phyloP scores from a whole-genome alignment of 148 eudicot genomes.

The Camellia japonica region DNA sequence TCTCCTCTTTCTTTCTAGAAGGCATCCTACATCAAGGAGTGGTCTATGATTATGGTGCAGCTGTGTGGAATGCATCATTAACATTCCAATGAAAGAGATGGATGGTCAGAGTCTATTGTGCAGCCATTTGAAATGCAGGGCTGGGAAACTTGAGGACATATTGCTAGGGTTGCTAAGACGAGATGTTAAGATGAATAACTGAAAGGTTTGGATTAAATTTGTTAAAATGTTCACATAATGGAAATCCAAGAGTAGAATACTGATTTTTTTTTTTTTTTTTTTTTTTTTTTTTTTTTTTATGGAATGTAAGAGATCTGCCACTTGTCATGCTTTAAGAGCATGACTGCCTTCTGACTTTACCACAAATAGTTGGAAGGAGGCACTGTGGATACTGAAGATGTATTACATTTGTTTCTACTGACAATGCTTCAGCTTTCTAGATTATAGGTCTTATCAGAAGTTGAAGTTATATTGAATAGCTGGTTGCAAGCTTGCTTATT shows the following conservation, averaged over 20 bases:
- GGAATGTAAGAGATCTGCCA: not conserved
- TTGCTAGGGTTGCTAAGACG: no score
- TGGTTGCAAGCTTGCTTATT: not conserved
- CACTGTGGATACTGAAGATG: no score
- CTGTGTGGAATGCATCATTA: not conserved
- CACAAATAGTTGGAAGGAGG: no score
- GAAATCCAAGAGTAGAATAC: conserved; percentile 1
- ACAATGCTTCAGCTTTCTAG: not conserved
- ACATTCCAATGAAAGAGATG: not conserved
- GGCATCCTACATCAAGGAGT: not conserved
- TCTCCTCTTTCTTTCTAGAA: no score
- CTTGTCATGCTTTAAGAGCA: not conserved
- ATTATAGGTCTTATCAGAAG: not conserved
- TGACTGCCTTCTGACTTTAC: not conserved
- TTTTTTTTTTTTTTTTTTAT: not conserved
- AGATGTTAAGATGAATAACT: not conserved
- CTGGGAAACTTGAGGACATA: not conserved
- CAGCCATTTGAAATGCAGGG: conserved; percentile 1
- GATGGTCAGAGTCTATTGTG: not conserved
- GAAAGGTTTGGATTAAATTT: not conserved
- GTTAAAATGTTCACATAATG: not conserved
- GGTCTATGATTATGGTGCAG: not conserved
- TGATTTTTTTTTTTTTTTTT: no score
- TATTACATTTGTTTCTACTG: no score
- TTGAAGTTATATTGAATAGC: not conserved